Conservation (phyloP, 345 rosid genomes). For the Melaleuca alternifolia region DNA sequence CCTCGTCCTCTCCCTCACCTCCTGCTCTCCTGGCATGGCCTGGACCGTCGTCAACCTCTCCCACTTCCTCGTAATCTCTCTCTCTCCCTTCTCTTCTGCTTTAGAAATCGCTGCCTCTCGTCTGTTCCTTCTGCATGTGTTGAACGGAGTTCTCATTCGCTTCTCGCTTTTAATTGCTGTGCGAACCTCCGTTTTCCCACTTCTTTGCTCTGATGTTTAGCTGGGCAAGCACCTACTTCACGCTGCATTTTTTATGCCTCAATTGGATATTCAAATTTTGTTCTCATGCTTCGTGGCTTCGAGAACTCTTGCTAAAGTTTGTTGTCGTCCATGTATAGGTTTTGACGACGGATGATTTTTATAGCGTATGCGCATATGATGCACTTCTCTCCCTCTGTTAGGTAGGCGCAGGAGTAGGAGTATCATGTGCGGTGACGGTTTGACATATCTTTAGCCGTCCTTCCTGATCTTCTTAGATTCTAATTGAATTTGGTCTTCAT, state of each 20-base stretch:
- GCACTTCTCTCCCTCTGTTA: not conserved
- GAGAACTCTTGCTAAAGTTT: not conserved
- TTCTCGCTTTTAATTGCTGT: not conserved
- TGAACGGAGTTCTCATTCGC: not conserved
- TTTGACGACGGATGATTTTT: not conserved
- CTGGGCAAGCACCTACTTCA: not conserved
- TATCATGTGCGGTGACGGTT: not conserved
- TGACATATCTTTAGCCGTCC: not conserved
- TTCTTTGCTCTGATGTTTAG: not conserved
- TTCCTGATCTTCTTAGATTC: not conserved
- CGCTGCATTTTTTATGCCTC: not conserved
- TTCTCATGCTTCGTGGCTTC: not conserved
- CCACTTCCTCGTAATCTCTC: conserved; percentile 21
- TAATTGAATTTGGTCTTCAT: not conserved
- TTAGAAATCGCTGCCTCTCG: not conserved
- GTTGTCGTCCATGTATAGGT: not conserved
- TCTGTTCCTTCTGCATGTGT: not conserved
- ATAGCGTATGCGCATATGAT: not conserved
- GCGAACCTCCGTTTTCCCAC: not conserved
- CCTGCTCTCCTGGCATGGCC: conserved; percentile 48
- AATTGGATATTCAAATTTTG: not conserved
- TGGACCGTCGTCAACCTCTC: conserved; percentile 45
- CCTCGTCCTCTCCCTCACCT: conserved; percentile 30
- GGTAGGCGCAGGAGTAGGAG: not conserved
- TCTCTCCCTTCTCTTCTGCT: not conserved